phyloP scores from a whole-genome alignment of 108 stramenopile species.

The Nitzschia palea region DNA sequence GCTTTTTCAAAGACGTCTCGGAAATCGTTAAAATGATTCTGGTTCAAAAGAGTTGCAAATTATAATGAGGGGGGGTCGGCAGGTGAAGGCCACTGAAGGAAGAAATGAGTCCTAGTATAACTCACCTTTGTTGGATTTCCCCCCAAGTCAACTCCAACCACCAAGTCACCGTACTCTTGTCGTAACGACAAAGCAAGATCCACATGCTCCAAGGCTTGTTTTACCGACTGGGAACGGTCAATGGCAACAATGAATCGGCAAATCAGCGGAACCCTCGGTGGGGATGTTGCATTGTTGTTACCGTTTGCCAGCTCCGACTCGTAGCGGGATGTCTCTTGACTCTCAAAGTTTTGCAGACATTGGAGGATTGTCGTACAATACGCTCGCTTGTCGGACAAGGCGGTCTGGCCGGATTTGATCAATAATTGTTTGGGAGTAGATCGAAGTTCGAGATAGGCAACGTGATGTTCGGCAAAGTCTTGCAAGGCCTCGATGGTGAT shows the following conservation, averaged over 20 bases:
- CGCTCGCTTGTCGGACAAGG: slow-evolving; percentile 35
- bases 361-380: slow-evolving; percentile 66
- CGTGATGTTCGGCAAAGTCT: slow-evolving; percentile 73
- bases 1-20: slow-evolving; percentile 53
- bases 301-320: slow-evolving; percentile 11
- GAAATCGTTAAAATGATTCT: slow-evolving; percentile 33
- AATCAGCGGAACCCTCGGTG: slow-evolving; percentile 42
- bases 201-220: slow-evolving; percentile 53
- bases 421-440: slow-evolving; percentile 77
- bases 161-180: slow-evolving; percentile 18
- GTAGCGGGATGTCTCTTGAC: slow-evolving; percentile 36
- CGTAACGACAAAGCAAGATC: slow-evolving; percentile 54
- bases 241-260: slow-evolving; percentile 72
- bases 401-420: neutral
- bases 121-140: slow-evolving; percentile 79
- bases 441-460: slow-evolving; percentile 82
- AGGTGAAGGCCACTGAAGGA: no score
- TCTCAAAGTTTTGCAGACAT: slow-evolving; percentile 53
- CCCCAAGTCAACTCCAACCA: slow-evolving; percentile 91
- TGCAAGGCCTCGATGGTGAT: slow-evolving; percentile 71
- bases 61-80: neutral
- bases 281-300: neutral
- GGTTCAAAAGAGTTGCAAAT: neutral
- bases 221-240: slow-evolving; percentile 55
- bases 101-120: slow-evolving; percentile 16